A percentile compares a stretch with the other conserved stretches of the same genome.
Conservation (phyloP, 1,139 yeast genomes). For the Candida dubliniensis region DNA sequence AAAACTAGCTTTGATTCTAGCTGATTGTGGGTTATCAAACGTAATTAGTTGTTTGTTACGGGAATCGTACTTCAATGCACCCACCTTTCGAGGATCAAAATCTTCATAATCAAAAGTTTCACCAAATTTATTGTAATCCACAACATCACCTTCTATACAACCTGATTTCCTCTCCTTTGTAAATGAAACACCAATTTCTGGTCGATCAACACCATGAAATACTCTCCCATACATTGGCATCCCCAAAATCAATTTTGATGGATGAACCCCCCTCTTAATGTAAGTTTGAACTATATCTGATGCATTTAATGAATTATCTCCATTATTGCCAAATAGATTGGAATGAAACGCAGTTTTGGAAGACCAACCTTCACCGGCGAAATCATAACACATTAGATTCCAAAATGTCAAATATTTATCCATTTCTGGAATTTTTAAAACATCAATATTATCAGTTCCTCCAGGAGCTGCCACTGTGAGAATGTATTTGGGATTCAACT, state of each 20-base stretch:
- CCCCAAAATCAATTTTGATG: constrained; percentile 68
- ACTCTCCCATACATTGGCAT: constrained; percentile 87
- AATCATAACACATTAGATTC: constrained; percentile 93
- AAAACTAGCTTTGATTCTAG: constrained; percentile 59
- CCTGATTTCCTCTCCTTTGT: constrained; percentile 22
- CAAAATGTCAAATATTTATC: constrained; percentile 62
- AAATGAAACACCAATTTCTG: constrained; percentile 44
- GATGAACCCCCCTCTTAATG: constrained; percentile 38
- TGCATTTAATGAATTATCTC: constrained; percentile 47
- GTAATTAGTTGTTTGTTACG: constrained; percentile 45
- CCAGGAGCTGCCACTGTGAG: constrained; percentile 81
- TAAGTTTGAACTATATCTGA: constrained; percentile 52
- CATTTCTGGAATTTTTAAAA: constrained; percentile 50
- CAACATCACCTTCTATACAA: constrained; percentile 44
- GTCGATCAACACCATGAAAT: constrained; percentile 44
- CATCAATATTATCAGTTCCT: constrained; percentile 43
- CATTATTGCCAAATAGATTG: constrained; percentile 52
- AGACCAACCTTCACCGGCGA: constrained; percentile 74
- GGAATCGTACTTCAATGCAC: constrained; percentile 58
- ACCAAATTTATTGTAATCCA: constrained; percentile 58
- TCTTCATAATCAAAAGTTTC: constrained; percentile 35
- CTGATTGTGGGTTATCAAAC: constrained; percentile 65
- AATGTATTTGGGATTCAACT: constrained; percentile 33
- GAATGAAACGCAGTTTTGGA: constrained; percentile 62
- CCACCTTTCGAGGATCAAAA: constrained; percentile 51